Base-by-base conservation (phyloP, 2,329 filamentous ascomycete genomes). In the Incumbomyces lentus region DNA sequence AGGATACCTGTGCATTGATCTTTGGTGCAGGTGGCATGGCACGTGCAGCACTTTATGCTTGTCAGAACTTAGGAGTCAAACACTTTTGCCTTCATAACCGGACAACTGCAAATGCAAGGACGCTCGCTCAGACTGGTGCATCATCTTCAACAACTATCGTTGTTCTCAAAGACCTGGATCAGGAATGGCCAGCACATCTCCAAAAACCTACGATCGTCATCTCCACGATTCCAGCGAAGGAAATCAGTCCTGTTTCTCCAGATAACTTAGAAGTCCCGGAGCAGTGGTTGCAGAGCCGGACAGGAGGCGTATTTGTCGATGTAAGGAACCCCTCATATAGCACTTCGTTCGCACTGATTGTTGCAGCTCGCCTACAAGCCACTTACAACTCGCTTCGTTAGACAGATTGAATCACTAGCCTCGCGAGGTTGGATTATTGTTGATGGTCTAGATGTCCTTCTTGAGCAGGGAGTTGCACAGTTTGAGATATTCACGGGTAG, bases 341-440 rank as follows among this genome's bases (percentile, higher is more conserved):
- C 22, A 26, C 8, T 26, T 8, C 22, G 8, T 8, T 26, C 22
- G 5, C 8, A 26, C 8, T 40, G 13, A 18, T 14, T 6, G 3
- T 16, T 13, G 16, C 13, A 40, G 37, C 6, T 40, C 33, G 81
- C 80, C 1, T 88, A 89, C 64, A 80, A 82, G 58, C 80, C 81
- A 1, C 69, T 87, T 4, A 73, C 81, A 48, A 86, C 82, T 1
- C 82, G 83, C 0, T 66, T 89, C 2, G 68, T 87, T 34, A 70
- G 73, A 22, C 84, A 88, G 56, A 77, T 84, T 26, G 5, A 8
- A 26, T 26, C 22, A 26, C 4, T 26, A 26, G 22, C 22, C 22
- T 26, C 22, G 8, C 22, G 22, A 42, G 47, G 47, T 7, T 35
- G 37, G 38, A 29, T 44, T 29, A 17, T 60, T 51, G 50, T 13